phyloP scores from a whole-genome alignment of 345 rosid genomes.

The Trapa incisa region DNA sequence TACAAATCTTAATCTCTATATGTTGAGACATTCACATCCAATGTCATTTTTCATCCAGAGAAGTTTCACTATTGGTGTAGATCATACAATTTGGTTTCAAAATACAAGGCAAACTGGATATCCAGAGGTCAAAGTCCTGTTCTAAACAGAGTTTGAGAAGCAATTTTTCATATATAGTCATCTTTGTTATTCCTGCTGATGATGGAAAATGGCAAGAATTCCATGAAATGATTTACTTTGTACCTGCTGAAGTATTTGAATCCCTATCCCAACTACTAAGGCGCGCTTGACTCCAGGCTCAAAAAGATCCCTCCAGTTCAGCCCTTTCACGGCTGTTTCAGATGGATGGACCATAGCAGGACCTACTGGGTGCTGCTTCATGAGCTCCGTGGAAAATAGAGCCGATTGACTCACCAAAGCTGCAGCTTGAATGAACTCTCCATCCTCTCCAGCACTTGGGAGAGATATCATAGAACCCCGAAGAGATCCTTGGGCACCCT shows the following conservation, averaged over 20 bases:
- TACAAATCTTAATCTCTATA: no score
- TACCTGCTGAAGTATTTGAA: constrained; percentile 19
- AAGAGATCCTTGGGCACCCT: constrained; percentile 9
- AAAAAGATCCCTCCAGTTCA: constrained; percentile 16
- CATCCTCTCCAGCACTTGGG: constrained; percentile 7
- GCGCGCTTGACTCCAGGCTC: constrained; percentile 19
- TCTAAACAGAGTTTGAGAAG: no score
- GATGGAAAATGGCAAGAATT: neutral
- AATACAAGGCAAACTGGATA: no score
- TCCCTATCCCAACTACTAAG: constrained; percentile 12
- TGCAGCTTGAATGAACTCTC: constrained; percentile 13
- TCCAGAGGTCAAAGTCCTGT: no score
- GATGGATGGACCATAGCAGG: constrained; percentile 17
- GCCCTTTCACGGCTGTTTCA: constrained; percentile 8
- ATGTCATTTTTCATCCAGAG: no score
- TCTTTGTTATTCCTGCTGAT: neutral
- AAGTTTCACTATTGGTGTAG: no score
- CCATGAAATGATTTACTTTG: neutral
- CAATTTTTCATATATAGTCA: no score
- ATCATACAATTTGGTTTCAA: no score
- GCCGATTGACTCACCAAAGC: constrained; percentile 16
- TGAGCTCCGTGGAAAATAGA: constrained; percentile 11
- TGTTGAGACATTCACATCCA: no score
- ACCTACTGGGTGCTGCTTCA: constrained; percentile 17
- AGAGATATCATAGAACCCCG: constrained; percentile 12